Base-by-base conservation (phyloP, 257 asterid species). In the Agastache rugosa region DNA sequence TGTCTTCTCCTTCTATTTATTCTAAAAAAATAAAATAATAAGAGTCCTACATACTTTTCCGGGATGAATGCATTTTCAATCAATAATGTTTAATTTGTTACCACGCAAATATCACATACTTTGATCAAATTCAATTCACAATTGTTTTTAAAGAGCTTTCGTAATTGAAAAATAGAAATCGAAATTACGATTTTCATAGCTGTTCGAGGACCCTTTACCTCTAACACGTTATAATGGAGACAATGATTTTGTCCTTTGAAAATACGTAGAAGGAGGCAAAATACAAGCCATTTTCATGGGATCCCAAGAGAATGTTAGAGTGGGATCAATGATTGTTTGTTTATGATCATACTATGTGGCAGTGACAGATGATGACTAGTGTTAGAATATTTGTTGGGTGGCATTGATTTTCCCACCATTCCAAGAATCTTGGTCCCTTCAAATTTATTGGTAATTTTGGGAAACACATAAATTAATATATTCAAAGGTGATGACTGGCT, bases 381-480 rank as follows among this genome's bases (percentile, higher is more conserved):
- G 74, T 75, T 83, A 72, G 88, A 87, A 85, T 83, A 87, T 79
- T 63, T 85, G 90, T 73, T 85, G 87, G 84, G 79, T 48, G 69
- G 66, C 88, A 72, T 79, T 82, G 88, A 82, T 80, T 80, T 83
- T 76, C 85, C 85, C 86, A 82, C 86, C 84, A 78, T 48, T 63
- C 81, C 83, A 68, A 79, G 75, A 76, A 75, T 82, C 77, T 79
- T 76, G 77, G 77, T 72, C 81, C 68, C 75, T 71, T 64, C 41
- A 54, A 73, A 44, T 22, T 72, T 34, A 45, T n/a, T 27, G 4
- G 20, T 19, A 4, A 55, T 42, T 72, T 47, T 8, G 55, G 16
- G 41, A 41, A 44, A 65, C 25, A 35, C 0, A 22, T 12, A 45
- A 45, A 56, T 14, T 34, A 42, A n/a, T 16, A 10, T n/a, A 8